phyloP scores from a whole-genome alignment of 2,329 filamentous ascomycete genomes.

The Hypocreales sp. region DNA sequence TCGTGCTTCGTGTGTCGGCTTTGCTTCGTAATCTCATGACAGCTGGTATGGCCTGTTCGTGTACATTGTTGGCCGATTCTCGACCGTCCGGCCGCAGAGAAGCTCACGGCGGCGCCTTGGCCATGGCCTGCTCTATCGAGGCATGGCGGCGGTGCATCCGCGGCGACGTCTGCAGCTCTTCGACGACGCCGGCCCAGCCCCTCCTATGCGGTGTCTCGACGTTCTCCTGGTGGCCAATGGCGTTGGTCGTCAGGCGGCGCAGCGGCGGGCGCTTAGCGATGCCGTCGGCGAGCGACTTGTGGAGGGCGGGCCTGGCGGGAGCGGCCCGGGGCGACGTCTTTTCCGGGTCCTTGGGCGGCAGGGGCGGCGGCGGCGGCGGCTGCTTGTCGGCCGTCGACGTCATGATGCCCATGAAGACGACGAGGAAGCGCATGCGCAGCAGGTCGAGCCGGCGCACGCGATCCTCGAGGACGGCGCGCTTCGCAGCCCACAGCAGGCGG shows the following conservation, averaged over 20 bases:
- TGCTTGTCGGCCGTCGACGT: slow-evolving; percentile 20
- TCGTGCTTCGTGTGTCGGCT: neutral
- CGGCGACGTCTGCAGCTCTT: slow-evolving; percentile 45
- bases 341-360: slow-evolving; percentile 17
- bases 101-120: slow-evolving; percentile 13
- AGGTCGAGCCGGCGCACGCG: slow-evolving; percentile 43
- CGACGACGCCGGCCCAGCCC: slow-evolving; percentile 48
- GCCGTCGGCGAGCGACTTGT: slow-evolving; percentile 26
- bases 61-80: too few species aligned
- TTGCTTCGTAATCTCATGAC: neutral
- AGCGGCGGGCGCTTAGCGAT: slow-evolving; percentile 30
- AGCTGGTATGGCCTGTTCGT: too few species aligned
- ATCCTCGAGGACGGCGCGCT: slow-evolving; percentile 37
- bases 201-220: slow-evolving; percentile 29
- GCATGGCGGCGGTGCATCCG: slow-evolving; percentile 45
- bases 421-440: slow-evolving; percentile 48
- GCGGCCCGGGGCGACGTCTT: slow-evolving; percentile 15
- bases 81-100: too few species aligned
- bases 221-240: slow-evolving; percentile 35
- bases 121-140: slow-evolving; percentile 45
- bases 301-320: slow-evolving; percentile 17
- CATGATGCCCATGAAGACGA: slow-evolving; percentile 47
- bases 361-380: slow-evolving; percentile 13
- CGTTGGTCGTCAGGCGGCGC: slow-evolving; percentile 36
- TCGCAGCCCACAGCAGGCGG: slow-evolving; percentile 42